Evolutionary conservation across 768 basidiomycete species (phyloP), one percentile per base, ranked within the genome.

Genomic region (Boletus speciosus): DNA sequence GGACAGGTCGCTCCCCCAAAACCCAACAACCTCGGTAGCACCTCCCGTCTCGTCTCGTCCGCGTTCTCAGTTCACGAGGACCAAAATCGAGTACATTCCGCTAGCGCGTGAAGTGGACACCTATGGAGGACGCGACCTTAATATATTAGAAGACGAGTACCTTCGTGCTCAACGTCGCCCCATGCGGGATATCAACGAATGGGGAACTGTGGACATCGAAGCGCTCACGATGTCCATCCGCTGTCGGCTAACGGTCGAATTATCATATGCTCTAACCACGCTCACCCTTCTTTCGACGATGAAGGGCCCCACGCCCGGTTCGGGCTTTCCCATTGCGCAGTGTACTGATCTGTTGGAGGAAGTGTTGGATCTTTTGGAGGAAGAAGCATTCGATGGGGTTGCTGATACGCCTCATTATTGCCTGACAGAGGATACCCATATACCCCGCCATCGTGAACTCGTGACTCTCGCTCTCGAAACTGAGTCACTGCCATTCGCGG

Each of bases 151-250:
- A 48, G 73, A 77, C 12, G 90, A 92, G 61, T 76, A 81, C 51
- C 62, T 70, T 31, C 78, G 74, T 34, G 65, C 77, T 16, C 75
- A 80, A 43, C 74, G 79, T 49, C 81, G 88, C 41, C 77, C 81
- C 6, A 68, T 88, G 62, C 80, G 88, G 53, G 82, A 86, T 47
- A 79, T 91, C 58, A 84, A 86, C 65, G 92, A 95, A 49, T 92
- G 94, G 84, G 93, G 92, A 21, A 79, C 77, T 8, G 82, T 96
- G 47, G 95, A 98, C 62, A 85, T 98, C 54, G 94, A 97, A 65
- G 85, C 85, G n/a, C 78, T 99, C 47, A 86, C 85, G n/a, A 86
- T 99, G 87, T 90, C 90, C 31, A 74, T 99, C 38, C 88, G 94
- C 32, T 96, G 90, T 35, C 79, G 95, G 35, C 73, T 98, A 39